These are phyloP conservation scores for Lactarius tabidus DNA, from an alignment of 768 basidiomycete species.

Conservation along the genomic window DNA sequence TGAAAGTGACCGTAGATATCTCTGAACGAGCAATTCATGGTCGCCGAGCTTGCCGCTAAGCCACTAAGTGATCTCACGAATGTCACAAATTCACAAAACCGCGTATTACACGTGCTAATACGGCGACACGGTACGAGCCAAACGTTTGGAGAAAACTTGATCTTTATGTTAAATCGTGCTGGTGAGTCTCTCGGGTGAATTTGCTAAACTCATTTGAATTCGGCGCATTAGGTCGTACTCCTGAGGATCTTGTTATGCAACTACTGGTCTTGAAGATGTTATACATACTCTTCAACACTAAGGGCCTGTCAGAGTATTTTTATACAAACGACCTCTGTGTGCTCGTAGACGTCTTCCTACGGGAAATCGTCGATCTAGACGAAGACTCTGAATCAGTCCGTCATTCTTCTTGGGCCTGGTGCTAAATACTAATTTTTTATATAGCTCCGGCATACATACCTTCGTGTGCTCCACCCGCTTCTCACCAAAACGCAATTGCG, in stretches of 20 bases:
- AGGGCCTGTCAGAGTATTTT: constrained; percentile 91
- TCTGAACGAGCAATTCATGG: constrained; percentile 99
- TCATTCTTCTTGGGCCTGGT: constrained; percentile 21
- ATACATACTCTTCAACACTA: constrained; percentile 91
- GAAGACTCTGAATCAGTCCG: constrained; percentile 91
- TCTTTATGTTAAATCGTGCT: constrained; percentile 97
- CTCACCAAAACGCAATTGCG: constrained; percentile 91
- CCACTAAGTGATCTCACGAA: constrained; percentile 25
- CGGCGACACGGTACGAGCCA: constrained; percentile 81
- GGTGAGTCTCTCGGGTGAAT: constrained; percentile 46
- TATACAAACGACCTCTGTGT: constrained; percentile 98
- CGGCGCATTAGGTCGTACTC: constrained; percentile 56
- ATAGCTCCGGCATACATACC: constrained; percentile 91
- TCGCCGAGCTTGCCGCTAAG: constrained; percentile 52
- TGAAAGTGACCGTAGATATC: constrained; percentile 55
- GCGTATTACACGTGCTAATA: constrained; percentile 79
- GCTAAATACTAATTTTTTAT: not conserved
- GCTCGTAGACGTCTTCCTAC: constrained; percentile 95
- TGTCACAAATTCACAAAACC: constrained; percentile 45
- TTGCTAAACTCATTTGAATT: not conserved
- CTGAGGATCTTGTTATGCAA: constrained; percentile 94
- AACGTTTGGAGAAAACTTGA: constrained; percentile 97
- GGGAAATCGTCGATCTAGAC: constrained; percentile 86
- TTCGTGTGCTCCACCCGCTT: constrained; percentile 93
- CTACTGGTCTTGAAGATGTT: constrained; percentile 90